phyloP scores from a whole-genome alignment of 1,139 yeast genomes.

The Blastobotrys ciferrii region DNA sequence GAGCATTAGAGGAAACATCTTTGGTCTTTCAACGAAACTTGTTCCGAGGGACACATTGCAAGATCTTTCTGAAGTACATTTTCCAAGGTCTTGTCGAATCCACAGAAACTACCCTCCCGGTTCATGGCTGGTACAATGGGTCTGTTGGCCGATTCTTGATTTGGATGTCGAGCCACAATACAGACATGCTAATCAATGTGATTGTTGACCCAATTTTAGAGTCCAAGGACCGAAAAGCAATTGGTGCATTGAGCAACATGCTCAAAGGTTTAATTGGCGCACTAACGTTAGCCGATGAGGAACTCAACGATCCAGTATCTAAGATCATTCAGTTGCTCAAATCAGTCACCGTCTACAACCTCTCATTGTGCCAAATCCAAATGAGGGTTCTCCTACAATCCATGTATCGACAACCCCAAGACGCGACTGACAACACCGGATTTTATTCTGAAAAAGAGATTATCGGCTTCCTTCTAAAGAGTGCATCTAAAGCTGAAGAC shows the following conservation, averaged over 20 bases:
- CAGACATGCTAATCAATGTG: slow-evolving; percentile 19
- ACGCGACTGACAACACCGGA: background rate
- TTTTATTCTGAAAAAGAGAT: slow-evolving; percentile 9
- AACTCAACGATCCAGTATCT: background rate
- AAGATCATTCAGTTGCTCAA: slow-evolving; percentile 22
- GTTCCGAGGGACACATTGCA: slow-evolving; percentile 25
- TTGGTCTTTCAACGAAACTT: slow-evolving; percentile 27
- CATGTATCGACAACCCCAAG: slow-evolving; percentile 8
- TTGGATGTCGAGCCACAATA: slow-evolving; percentile 20
- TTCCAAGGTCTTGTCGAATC: slow-evolving; percentile 26
- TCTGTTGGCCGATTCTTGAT: slow-evolving; percentile 21
- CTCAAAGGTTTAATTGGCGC: slow-evolving; percentile 14
- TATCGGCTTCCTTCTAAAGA: slow-evolving; percentile 8
- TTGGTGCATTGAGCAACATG: slow-evolving; percentile 18
- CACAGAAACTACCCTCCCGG: slow-evolving; percentile 8
- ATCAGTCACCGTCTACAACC: slow-evolving; percentile 49
- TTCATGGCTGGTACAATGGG: slow-evolving; percentile 10
- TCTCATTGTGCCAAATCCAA: slow-evolving; percentile 54
- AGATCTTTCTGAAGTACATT: slow-evolving; percentile 26
- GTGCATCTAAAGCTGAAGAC: slow-evolving; percentile 12
- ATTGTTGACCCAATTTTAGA: slow-evolving; percentile 27
- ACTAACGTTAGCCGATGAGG: slow-evolving; percentile 18
- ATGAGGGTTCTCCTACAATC: slow-evolving; percentile 30
- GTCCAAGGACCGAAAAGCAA: slow-evolving; percentile 19
- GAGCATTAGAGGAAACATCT: slow-evolving; percentile 27